Conservation (phyloP, 352 stramenopile genomes). For the Globisporangium okanoganense region DNA sequence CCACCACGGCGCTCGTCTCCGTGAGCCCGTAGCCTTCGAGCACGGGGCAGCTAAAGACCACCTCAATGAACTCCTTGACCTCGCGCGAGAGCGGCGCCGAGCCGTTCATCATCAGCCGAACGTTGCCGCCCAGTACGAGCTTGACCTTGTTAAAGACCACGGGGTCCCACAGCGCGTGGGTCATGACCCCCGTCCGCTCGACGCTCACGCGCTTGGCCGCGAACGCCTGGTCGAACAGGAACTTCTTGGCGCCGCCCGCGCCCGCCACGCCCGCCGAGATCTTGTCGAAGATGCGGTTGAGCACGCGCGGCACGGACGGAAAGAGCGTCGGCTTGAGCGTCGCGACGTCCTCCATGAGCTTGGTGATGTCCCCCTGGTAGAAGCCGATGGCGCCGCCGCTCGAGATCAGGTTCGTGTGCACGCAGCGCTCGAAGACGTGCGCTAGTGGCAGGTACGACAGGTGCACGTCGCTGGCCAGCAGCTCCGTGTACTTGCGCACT, state of each 20-base stretch:
- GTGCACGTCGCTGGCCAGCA: conserved; percentile 38
- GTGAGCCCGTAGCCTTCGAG: conserved; percentile 94
- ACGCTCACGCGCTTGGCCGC: conserved; percentile 73
- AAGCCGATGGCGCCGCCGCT: conserved; percentile 88
- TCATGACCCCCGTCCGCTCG: conserved; percentile 25
- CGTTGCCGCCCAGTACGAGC: conserved; percentile 77
- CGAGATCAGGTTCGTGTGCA: conserved; percentile 52
- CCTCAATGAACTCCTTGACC: conserved; percentile 93
- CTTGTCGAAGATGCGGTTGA: conserved; percentile 70
- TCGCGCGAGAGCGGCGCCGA: conserved; percentile 87
- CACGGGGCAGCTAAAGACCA: conserved; percentile 85
- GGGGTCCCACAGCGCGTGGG: conserved; percentile 85
- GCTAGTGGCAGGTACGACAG: conserved; percentile 94
- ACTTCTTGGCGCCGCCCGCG: conserved; percentile 85
- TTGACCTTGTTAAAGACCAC: conserved; percentile 95
- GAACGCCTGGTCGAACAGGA: conserved; percentile 86
- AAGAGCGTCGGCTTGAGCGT: not conserved
- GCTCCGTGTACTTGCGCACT: conserved; percentile 6
- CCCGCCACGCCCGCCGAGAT: conserved; percentile 58
- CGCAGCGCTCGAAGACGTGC: conserved; percentile 91
- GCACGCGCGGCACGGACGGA: not conserved
- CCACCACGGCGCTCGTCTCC: conserved; percentile 87
- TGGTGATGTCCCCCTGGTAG: conserved; percentile 67
- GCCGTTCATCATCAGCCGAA: conserved; percentile 90
- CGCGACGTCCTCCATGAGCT: not conserved